Conservation (phyloP, 352 stramenopile genomes). For the Globisporangium nagaii region DNA sequence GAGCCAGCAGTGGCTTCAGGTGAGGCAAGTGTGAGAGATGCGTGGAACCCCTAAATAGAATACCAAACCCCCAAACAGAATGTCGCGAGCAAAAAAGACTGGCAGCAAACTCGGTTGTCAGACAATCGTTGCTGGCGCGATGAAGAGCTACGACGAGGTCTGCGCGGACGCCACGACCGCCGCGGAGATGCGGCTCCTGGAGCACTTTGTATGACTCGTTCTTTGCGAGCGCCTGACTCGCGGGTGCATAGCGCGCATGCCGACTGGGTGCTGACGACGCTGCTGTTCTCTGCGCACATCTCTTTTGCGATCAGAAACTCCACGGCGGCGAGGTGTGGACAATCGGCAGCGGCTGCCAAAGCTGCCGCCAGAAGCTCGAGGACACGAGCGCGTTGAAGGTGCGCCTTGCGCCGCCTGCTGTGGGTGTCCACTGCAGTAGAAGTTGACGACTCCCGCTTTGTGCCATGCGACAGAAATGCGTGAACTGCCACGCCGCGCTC, state of each 20-base stretch:
- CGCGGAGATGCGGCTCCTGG: conserved; percentile 58
- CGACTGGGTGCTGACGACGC: too few relatives aligned
- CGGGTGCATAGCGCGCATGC: too few relatives aligned
- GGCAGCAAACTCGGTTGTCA: background rate
- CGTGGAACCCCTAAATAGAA: too few relatives aligned
- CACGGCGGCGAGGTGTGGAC: conserved; percentile 67
- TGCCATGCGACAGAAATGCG: conserved; percentile 33
- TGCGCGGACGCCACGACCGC: conserved; percentile 56
- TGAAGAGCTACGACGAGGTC: conserved; percentile 59
- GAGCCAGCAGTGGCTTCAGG: too few relatives aligned
- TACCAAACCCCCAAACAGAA: too few relatives aligned
- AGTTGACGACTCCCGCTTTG: background rate
- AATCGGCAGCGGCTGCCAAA: conserved; percentile 54
- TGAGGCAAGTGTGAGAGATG: too few relatives aligned
- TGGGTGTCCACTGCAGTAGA: background rate
- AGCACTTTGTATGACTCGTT: conserved; percentile 71
- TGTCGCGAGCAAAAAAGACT: too few relatives aligned
- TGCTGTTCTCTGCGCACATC: background rate
- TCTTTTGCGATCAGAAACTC: conserved; percentile 30
- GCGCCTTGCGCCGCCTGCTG: background rate
- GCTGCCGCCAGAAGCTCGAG: conserved; percentile 40
- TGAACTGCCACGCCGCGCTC: conserved; percentile 47
- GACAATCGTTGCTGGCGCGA: background rate
- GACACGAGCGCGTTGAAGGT: conserved; percentile 49
- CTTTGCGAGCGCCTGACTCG: too few relatives aligned